Evolutionary conservation across 192 early-diverging fungal genomes (phyloP).

Genomic region (Mortierella antarctica): DNA sequence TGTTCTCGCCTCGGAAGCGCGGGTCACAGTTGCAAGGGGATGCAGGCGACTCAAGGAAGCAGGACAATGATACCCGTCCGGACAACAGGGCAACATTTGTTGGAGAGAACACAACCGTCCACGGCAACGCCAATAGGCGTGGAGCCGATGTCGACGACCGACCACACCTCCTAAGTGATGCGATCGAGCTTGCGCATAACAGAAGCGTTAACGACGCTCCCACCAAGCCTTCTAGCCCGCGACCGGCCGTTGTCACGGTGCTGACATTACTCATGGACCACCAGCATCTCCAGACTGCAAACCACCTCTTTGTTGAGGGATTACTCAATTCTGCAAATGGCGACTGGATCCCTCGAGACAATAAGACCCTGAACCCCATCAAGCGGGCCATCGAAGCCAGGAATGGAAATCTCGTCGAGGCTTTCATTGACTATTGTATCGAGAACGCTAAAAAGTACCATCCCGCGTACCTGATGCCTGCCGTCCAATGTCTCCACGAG

Average conservation of each 20-base stretch:
- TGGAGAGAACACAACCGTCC: constrained; percentile 12
- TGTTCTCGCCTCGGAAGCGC: constrained; percentile 14
- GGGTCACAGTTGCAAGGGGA: not conserved
- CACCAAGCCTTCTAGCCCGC: not conserved
- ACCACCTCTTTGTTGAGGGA: constrained; percentile 45
- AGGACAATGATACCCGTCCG: not conserved
- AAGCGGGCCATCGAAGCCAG: constrained; percentile 38
- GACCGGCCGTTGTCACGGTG: constrained; percentile 22
- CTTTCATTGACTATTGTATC: constrained; percentile 48
- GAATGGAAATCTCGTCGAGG: constrained; percentile 28
- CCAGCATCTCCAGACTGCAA: constrained; percentile 8
- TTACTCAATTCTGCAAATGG: constrained; percentile 29
- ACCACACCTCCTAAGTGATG: not conserved
- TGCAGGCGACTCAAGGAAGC: not conserved
- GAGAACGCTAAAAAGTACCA: constrained; percentile 50
- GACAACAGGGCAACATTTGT: not conserved
- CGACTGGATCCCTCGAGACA: constrained; percentile 51
- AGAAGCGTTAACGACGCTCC: not conserved
- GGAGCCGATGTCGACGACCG: constrained; percentile 15
- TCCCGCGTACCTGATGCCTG: constrained; percentile 47
- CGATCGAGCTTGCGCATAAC: not conserved
- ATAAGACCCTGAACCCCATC: constrained; percentile 34
- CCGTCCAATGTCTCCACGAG: constrained; percentile 45
- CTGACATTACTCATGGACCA: constrained; percentile 42
- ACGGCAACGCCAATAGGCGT: constrained; percentile 19